Evolutionary conservation across 2,329 filamentous ascomycete genomes (phyloP), one percentile per base, ranked within the genome.

Genomic region (Aspergillus ustus): DNA sequence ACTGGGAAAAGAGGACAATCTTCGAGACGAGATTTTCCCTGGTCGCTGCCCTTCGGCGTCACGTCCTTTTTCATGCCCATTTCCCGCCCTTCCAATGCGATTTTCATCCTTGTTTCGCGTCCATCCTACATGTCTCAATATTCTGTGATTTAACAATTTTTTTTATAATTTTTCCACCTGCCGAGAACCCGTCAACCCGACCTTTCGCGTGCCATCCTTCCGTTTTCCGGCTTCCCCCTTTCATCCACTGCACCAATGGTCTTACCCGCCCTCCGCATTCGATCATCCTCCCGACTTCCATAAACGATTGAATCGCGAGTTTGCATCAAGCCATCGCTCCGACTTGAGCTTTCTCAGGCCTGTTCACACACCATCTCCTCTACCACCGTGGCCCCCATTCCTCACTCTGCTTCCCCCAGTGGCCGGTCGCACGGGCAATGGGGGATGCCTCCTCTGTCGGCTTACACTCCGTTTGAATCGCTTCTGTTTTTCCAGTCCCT

Each of bases 401-500:
- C 70, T 52, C 72, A 70, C 66, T 58, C 65, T 55, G 65, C 67
- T 58, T 64, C 72, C 69, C 72, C 74, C 70, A 72, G 73, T 72
- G 71, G 75, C 75, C 75, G 71, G 69, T 66, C 66, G 64, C 70
- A 71, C 72, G 70, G 74, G 73, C 73, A 75, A 79, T 79, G 77
- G 77, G 83, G 81, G 76, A 87, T 87, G 85, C 84, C 82, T 80
- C 81, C 82, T 76, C 73, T 83, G 77, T 84, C 87, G 73, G 82
- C 84, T 72, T 93, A 95, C 80, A 94, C 92, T 74, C 87, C 89
- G 69, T 90, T 96, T 82, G 93, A 96, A 84, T 91, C 89, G 73
- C 85, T 96, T 64, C 86, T 95, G 68, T 85, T 96, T 72, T 94
- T 95, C 80, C 91, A 94, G 79, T 89, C 89, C 63, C 84, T 96